phyloP scores from a whole-genome alignment of 768 basidiomycete species.

The Boletus sp. region DNA sequence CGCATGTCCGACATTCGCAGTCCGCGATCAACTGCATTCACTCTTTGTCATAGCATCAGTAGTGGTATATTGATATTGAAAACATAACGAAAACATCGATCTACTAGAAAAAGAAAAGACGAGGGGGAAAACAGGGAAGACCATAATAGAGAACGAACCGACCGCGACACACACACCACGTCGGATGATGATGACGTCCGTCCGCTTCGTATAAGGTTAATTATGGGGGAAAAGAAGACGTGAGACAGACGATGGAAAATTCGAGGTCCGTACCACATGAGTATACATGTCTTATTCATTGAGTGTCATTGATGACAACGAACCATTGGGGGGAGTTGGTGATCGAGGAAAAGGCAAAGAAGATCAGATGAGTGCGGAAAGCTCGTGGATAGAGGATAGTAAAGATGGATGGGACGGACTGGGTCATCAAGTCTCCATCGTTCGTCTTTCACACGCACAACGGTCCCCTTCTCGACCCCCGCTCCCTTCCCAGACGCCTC shows the following conservation, averaged over 20 bases:
- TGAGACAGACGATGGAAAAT: slow-evolving; percentile 21
- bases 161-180: slow-evolving; percentile 29
- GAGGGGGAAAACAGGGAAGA: background rate
- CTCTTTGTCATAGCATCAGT: background rate
- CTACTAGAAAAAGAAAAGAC: background rate
- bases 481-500: background rate
- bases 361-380: slow-evolving; percentile 28
- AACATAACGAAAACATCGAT: slow-evolving; percentile 5
- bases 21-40: too few relatives aligned
- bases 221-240: slow-evolving; percentile 9
- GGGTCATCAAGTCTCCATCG: slow-evolving; percentile 33
- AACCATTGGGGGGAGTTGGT: slow-evolving; percentile 11
- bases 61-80: slow-evolving; percentile 23
- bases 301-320: slow-evolving; percentile 8
- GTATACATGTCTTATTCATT: slow-evolving; percentile 14
- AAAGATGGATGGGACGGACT: slow-evolving; percentile 38
- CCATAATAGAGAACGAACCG: slow-evolving; percentile 24
- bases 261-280: slow-evolving; percentile 29
- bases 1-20: too few relatives aligned
- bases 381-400: slow-evolving; percentile 21
- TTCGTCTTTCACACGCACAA: slow-evolving; percentile 8
- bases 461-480: background rate
- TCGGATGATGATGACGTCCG: slow-evolving; percentile 6
- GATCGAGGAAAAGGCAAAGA: slow-evolving; percentile 14
- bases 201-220: slow-evolving; percentile 25